A percentile compares a stretch with the other conserved stretches of the same genome.
Conservation (phyloP, 495 filamentous ascomycete species). For the Penicillium samsonianum region DNA sequence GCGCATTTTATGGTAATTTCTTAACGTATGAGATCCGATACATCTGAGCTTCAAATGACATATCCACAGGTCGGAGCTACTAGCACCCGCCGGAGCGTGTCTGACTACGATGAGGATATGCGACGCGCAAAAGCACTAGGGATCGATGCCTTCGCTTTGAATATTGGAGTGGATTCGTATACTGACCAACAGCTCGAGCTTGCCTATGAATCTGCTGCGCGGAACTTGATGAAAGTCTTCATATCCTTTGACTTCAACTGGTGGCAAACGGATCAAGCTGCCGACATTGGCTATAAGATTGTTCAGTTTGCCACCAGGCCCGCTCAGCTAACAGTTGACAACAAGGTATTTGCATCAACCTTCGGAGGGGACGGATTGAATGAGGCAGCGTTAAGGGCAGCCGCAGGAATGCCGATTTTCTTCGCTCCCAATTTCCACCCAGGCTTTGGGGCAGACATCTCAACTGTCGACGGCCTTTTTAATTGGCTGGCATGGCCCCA, state of each 20-base stretch:
- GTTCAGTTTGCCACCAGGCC: conserved; percentile 46
- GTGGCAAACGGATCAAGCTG: conserved; percentile 45
- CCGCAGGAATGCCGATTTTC: conserved; percentile 50
- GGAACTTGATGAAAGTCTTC: conserved; percentile 60
- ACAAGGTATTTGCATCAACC: conserved; percentile 56
- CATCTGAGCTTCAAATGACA: too few species aligned
- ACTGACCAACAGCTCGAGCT: conserved; percentile 54
- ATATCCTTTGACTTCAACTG: conserved; percentile 63
- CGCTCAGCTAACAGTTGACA: conserved; percentile 56
- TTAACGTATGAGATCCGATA: too few species aligned
- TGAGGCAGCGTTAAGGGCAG: conserved; percentile 41
- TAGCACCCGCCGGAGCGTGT: too few species aligned
- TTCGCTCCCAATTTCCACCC: conserved; percentile 59
- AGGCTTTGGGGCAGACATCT: conserved; percentile 33
- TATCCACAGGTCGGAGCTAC: too few species aligned
- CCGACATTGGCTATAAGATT: conserved; percentile 49
- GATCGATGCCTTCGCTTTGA: conserved; percentile 62
- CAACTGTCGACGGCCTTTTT: conserved; percentile 50
- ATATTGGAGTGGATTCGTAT: conserved; percentile 54
- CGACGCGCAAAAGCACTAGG: conserved; percentile 51
- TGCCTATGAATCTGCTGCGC: conserved; percentile 58
- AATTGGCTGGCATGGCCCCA: conserved; percentile 64
- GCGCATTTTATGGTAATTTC: too few species aligned
- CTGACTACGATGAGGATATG: conserved; percentile 60
- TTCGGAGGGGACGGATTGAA: conserved; percentile 56